Conservation (phyloP, 495 filamentous ascomycete species). For the Penicillium desertorum region DNA sequence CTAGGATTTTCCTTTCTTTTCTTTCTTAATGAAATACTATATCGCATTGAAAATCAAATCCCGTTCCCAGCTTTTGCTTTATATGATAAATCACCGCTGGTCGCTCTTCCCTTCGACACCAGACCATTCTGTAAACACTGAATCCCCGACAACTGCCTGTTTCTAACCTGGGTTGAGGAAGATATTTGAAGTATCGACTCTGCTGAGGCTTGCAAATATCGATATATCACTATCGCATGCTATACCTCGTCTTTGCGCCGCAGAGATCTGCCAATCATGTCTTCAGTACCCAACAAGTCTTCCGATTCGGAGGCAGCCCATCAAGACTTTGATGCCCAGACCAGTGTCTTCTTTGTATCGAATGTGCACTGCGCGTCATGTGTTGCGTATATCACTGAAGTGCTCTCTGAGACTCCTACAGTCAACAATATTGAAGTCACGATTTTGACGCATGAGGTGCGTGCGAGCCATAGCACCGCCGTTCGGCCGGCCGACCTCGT, state of each 20-base stretch:
- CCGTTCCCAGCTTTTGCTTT: constrained; percentile 5
- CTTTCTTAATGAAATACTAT: constrained; percentile 13
- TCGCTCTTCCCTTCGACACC: constrained; percentile 3
- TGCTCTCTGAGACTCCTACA: constrained; percentile 37
- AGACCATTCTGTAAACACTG: background rate
- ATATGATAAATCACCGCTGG: constrained; percentile 10
- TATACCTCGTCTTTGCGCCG: background rate
- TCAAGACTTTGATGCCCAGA: constrained; percentile 9
- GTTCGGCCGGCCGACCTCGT: constrained; percentile 37
- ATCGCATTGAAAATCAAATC: constrained; percentile 9
- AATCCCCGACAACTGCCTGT: background rate
- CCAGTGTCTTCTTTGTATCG: constrained; percentile 47
- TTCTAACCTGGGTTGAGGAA: background rate
- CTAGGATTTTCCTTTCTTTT: constrained; percentile 21
- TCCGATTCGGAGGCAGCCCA: constrained; percentile 14
- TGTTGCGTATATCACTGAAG: constrained; percentile 46
- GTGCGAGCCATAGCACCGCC: constrained; percentile 35
- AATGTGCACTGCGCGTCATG: constrained; percentile 58
- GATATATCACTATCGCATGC: background rate
- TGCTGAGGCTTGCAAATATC: background rate
- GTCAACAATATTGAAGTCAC: constrained; percentile 43
- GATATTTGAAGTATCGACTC: background rate
- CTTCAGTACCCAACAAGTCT: constrained; percentile 5
- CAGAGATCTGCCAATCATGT: constrained; percentile 15
- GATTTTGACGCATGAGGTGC: constrained; percentile 48